phyloP scores from a whole-genome alignment of 225 moss, liverwort and hornwort species.

The Polytrichum formosum region DNA sequence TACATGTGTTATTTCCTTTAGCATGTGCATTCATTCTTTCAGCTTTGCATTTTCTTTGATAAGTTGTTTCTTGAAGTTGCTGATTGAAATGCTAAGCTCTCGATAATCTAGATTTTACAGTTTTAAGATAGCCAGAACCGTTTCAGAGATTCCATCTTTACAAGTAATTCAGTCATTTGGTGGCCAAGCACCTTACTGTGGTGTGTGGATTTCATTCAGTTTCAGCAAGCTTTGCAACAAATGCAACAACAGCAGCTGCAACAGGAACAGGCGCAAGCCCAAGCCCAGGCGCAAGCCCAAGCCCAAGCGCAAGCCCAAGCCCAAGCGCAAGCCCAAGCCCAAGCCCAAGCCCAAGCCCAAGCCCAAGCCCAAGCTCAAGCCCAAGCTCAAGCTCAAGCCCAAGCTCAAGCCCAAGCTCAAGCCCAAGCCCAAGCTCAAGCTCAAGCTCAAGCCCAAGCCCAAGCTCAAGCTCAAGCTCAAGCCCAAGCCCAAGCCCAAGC shows the following conservation, averaged over 20 bases:
- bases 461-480: not conserved
- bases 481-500: constrained; percentile 1
- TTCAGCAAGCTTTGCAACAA: constrained; percentile 64
- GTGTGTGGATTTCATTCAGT: constrained; percentile 18
- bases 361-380: constrained; percentile 12
- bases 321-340: constrained; percentile 5
- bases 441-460: not conserved
- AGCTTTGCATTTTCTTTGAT: too few relatives aligned
- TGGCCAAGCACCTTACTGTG: too few relatives aligned
- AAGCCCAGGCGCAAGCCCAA: constrained; percentile 11
- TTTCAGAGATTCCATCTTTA: too few relatives aligned
- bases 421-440: constrained; percentile 19
- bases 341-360: constrained; percentile 17
- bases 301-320: constrained; percentile 11
- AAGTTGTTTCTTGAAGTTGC: too few relatives aligned
- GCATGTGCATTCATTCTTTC: too few relatives aligned
- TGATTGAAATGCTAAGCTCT: too few relatives aligned
- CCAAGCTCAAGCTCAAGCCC: constrained; percentile 4
- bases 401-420: constrained; percentile 16
- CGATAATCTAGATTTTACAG: too few relatives aligned
- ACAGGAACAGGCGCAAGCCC: constrained; percentile 55
- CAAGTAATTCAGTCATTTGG: too few relatives aligned
- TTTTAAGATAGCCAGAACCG: too few relatives aligned
- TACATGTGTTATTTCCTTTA: too few relatives aligned
- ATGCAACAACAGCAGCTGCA: constrained; percentile 44